Evolutionary conservation across 2,329 filamentous ascomycete genomes (phyloP).

Genomic region (Cercospora sojina): DNA sequence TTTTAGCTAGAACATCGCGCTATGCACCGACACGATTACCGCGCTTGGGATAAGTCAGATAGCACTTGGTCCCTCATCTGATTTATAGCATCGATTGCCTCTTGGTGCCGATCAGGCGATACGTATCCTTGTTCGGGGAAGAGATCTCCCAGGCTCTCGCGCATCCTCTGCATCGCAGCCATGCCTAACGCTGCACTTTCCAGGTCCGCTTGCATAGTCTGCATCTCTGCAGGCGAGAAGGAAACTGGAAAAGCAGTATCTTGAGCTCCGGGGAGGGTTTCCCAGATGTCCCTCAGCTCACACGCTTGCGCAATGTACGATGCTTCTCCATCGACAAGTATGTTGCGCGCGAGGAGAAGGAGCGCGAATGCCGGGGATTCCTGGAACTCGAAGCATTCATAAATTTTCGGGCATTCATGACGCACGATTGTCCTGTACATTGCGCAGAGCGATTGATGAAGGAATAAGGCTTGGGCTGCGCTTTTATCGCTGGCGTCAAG

Average conservation of each 20-base stretch:
- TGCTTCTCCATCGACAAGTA: slow-evolving; percentile 19
- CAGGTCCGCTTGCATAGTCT: neutral
- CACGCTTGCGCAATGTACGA: neutral
- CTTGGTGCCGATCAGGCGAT: slow-evolving; percentile 12
- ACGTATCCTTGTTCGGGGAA: slow-evolving; percentile 16
- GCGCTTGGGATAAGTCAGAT: too few relatives aligned
- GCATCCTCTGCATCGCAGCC: slow-evolving; percentile 12
- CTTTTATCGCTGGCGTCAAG: slow-evolving; percentile 27
- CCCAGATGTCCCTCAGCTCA: neutral
- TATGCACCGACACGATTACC: too few relatives aligned
- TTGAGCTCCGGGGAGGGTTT: slow-evolving; percentile 7
- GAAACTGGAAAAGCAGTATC: slow-evolving; percentile 8
- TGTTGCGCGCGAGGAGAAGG: neutral
- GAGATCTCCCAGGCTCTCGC: slow-evolving; percentile 7
- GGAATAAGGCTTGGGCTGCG: slow-evolving; percentile 29
- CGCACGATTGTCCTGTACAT: too few relatives aligned
- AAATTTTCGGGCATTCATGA: neutral
- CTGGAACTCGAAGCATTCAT: neutral
- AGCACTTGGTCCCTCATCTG: too few relatives aligned
- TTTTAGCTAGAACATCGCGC: too few relatives aligned
- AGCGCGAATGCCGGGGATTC: neutral
- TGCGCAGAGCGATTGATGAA: slow-evolving; percentile 28
- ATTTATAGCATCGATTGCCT: slow-evolving; percentile 1
- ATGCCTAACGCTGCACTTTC: slow-evolving; percentile 7
- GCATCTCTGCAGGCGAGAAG: slow-evolving; percentile 10